These are phyloP conservation scores for Spergularia marina DNA, from an alignment of 148 eudicot genomes.

Conservation along the genomic window DNA sequence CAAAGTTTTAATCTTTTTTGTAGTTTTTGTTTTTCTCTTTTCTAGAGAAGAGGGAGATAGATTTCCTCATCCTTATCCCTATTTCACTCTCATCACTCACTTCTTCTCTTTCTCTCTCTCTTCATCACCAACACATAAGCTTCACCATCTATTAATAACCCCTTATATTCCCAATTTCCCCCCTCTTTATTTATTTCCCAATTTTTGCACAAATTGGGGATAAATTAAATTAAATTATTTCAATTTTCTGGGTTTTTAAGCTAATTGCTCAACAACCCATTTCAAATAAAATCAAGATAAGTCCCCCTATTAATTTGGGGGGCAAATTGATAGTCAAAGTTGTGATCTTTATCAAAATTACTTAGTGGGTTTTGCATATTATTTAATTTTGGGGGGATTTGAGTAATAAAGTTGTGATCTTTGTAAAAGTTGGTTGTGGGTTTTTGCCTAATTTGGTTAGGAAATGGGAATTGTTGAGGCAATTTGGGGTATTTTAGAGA, in stretches of 20 bases:
- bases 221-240: not conserved
- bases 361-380: constrained; percentile 20
- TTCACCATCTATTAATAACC: constrained; percentile 17
- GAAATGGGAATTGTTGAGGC: constrained; percentile 53
- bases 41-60: constrained; percentile 14
- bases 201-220: constrained; percentile 7
- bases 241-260: constrained; percentile 18
- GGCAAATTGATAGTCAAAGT: constrained; percentile 19
- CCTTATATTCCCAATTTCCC: not conserved
- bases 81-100: constrained; percentile 1
- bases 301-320: constrained; percentile 15
- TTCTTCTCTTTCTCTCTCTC: constrained; percentile 11
- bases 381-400: constrained; percentile 14
- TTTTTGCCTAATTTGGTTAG: not conserved
- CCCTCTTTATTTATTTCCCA: constrained; percentile 14
- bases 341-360: constrained; percentile 15
- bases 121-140: constrained; percentile 18
- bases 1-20: no score
- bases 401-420: constrained; percentile 9
- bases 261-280: constrained; percentile 6
- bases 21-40: constrained; percentile 7
- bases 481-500: constrained; percentile 41
- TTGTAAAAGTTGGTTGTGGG: constrained; percentile 19
- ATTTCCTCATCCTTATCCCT: constrained; percentile 28
- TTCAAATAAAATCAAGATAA: constrained; percentile 15